Percentiles rank a stretch among this genome's conserved stretches.
Conservation (phyloP, 2,329 filamentous ascomycete species). For the Periglandula ipomoeae region DNA sequence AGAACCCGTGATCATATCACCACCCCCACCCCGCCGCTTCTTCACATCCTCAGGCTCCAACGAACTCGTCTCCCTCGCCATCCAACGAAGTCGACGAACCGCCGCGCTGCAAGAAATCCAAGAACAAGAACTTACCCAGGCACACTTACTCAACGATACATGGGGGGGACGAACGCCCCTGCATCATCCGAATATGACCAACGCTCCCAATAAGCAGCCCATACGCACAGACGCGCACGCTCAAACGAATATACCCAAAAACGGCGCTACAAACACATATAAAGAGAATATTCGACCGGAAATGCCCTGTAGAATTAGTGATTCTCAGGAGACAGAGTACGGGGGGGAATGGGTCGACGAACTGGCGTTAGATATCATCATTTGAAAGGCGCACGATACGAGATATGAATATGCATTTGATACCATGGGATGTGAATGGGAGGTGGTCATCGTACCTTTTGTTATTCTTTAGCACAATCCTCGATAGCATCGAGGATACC, state of each 20-base stretch:
- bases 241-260: too few relatives aligned
- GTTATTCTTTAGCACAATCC: neutral
- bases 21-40: slow-evolving; percentile 17
- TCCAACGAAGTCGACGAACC: slow-evolving; percentile 25
- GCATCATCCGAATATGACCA: neutral
- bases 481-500: neutral
- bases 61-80: slow-evolving; percentile 24
- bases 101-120: slow-evolving; percentile 22
- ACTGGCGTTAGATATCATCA: slow-evolving; percentile 20
- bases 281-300: slow-evolving; percentile 17
- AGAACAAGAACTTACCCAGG: slow-evolving; percentile 17
- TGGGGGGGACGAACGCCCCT: neutral
- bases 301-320: slow-evolving; percentile 4
- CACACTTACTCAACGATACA: neutral
- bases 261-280: slow-evolving; percentile 2
- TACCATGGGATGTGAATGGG: neutral
- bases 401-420: neutral
- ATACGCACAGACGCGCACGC: neutral
- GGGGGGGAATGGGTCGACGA: slow-evolving; percentile 31
- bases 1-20: too few relatives aligned
- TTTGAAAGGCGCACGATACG: slow-evolving; percentile 8
- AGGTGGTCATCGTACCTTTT: neutral
- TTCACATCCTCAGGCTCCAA: slow-evolving; percentile 28
- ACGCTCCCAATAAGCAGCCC: neutral
- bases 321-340: slow-evolving; percentile 29